Evolutionary conservation across 306 rosid genomes (phyloP).

Genomic region (Quercus gilva): DNA sequence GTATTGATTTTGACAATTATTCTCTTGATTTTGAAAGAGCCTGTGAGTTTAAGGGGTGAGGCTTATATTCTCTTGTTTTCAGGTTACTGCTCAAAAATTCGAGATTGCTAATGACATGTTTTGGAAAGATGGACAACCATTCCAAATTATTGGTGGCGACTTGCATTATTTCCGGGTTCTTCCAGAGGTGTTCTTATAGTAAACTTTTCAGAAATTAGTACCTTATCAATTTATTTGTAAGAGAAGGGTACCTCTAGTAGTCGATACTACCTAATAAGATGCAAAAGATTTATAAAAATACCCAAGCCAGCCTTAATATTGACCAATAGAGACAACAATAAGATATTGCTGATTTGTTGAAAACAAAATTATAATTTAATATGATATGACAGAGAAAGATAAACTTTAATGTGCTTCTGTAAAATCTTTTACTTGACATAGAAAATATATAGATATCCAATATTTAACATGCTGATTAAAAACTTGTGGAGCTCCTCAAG

Average conservation of each 20-base stretch:
- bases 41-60: neutral
- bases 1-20: neutral
- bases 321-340: neutral
- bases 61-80: neutral
- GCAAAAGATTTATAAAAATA: neutral
- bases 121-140: constrained; percentile 5
- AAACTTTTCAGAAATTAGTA: neutral
- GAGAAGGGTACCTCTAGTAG: neutral
- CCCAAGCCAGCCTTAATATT: neutral
- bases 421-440: neutral
- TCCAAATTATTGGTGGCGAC: constrained; percentile 75
- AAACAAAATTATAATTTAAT: neutral
- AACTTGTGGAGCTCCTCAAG: neutral
- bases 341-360: neutral
- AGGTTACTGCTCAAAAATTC: neutral
- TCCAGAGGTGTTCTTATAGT: constrained; percentile 65
- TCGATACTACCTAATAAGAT: neutral
- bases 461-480: neutral
- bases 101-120: constrained; percentile 5
- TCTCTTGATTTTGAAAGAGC: neutral
- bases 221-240: neutral
- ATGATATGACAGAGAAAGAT: neutral
- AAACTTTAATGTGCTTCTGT: neutral
- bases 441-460: neutral
- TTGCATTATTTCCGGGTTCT: constrained; percentile 87